Conservation (phyloP, 768 basidiomycete species). For the Rhodotorula toruloides region DNA sequence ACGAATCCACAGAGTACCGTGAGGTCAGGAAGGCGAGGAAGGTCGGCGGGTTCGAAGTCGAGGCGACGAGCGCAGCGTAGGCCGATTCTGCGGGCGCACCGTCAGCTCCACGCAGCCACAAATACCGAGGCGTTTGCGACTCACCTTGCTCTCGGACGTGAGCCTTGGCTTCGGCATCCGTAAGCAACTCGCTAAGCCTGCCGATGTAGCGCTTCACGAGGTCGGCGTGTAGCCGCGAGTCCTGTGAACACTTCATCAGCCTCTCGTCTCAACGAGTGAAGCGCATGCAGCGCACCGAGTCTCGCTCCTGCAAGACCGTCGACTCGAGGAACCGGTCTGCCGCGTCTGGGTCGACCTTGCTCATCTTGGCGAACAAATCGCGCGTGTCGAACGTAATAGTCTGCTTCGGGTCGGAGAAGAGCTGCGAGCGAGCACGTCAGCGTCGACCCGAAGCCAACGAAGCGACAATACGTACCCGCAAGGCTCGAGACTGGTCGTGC, state of each 20-base stretch:
- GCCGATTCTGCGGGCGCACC: slow-evolving; percentile 9
- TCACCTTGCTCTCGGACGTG: slow-evolving; percentile 28
- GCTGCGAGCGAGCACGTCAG: neutral
- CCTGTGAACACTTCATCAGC: neutral
- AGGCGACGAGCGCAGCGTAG: slow-evolving; percentile 6
- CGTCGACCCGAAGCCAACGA: neutral
- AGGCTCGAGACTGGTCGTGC: slow-evolving; percentile 20
- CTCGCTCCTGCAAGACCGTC: slow-evolving; percentile 26
- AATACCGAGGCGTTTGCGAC: neutral
- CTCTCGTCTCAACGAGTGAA: neutral
- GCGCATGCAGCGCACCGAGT: slow-evolving; percentile 16
- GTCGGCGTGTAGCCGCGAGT: slow-evolving; percentile 27
- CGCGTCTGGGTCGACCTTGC: slow-evolving; percentile 15
- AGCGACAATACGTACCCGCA: slow-evolving; percentile 18
- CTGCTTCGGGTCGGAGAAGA: slow-evolving; percentile 38
- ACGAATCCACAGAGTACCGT: slow-evolving; percentile 1
- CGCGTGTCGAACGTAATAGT: slow-evolving; percentile 35
- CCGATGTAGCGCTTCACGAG: slow-evolving; percentile 37
- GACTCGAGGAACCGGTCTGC: slow-evolving; percentile 37
- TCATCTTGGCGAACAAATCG: slow-evolving; percentile 29
- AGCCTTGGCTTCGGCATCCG: slow-evolving; percentile 10
- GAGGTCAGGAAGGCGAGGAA: slow-evolving; percentile 26
- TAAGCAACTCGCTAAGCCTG: slow-evolving; percentile 13
- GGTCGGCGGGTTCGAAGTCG: slow-evolving; percentile 4
- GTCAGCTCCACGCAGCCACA: no score